Conservation (phyloP, 331 rosid genomes). For the Quercus phellos region DNA sequence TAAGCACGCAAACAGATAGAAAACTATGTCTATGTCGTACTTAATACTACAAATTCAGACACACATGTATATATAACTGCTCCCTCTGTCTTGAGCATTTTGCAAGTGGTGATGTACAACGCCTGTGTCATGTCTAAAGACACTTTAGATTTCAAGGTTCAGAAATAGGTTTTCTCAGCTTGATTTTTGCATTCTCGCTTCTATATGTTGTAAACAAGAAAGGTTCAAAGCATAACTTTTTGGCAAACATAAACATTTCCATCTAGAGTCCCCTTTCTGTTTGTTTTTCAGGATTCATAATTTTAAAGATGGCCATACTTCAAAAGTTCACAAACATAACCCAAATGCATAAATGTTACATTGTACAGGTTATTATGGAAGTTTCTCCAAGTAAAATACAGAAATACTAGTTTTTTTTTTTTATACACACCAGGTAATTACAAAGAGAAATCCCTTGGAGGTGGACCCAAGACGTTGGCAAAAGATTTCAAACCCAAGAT, state of each 20-base stretch:
- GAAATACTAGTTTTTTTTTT: too few species aligned
- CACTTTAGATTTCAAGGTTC: background rate
- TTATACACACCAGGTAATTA: too few species aligned
- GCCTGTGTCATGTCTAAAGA: background rate
- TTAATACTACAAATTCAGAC: background rate
- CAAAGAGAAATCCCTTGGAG: background rate
- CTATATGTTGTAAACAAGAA: background rate
- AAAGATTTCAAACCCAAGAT: too few species aligned
- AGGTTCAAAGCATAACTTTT: background rate
- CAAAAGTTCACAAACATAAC: too few species aligned
- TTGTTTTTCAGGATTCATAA: too few species aligned
- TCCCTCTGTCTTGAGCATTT: background rate
- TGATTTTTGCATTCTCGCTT: background rate
- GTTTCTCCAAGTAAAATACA: too few species aligned
- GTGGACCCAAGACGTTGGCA: too few species aligned
- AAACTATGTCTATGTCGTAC: background rate
- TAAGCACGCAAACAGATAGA: background rate
- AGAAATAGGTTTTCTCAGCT: background rate
- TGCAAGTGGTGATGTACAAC: background rate
- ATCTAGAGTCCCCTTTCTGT: background rate
- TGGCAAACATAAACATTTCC: background rate
- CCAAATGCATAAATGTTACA: too few species aligned
- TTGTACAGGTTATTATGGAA: too few species aligned
- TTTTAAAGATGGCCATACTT: too few species aligned
- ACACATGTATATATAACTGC: too few species aligned